phyloP scores from a whole-genome alignment of 2,329 filamentous ascomycete genomes.

The Ceratocystis destructans region DNA sequence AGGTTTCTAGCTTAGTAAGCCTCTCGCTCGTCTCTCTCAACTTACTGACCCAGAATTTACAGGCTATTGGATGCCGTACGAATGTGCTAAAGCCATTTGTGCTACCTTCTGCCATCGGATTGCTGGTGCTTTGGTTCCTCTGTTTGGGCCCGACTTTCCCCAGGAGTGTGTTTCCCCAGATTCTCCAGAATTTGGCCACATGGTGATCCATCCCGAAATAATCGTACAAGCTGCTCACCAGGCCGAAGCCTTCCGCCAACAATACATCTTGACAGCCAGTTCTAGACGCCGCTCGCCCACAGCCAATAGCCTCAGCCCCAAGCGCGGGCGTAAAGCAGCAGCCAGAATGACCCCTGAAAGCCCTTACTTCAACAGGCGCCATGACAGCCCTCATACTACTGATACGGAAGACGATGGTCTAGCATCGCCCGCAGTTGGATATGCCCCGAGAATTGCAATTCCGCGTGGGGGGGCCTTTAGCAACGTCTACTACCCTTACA shows the following conservation, averaged over 20 bases:
- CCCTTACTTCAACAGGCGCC: neutral
- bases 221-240: constrained; percentile 40
- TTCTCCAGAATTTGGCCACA: constrained; percentile 49
- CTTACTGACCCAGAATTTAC: constrained; percentile 13
- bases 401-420: constrained; percentile 31
- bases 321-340: neutral
- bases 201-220: constrained; percentile 49
- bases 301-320: constrained; percentile 9
- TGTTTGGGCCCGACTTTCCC: constrained; percentile 78
- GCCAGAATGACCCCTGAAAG: constrained; percentile 8
- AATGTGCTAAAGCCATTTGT: constrained; percentile 73
- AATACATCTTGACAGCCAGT: constrained; percentile 22
- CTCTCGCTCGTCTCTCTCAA: too few species aligned
- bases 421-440: neutral
- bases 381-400: constrained; percentile 29
- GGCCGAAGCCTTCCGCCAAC: constrained; percentile 31
- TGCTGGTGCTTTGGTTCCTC: constrained; percentile 69
- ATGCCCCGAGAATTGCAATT: neutral
- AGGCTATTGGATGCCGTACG: constrained; percentile 96
- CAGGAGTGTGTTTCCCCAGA: constrained; percentile 51
- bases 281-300: constrained; percentile 8
- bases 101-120: constrained; percentile 81
- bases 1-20: constrained; percentile 19
- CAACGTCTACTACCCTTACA: neutral
- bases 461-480: neutral